Evolutionary conservation across 2,329 filamentous ascomycete species (phyloP), one percentile per base, ranked within the genome.

Genomic region (Alternaria gansuensis): DNA sequence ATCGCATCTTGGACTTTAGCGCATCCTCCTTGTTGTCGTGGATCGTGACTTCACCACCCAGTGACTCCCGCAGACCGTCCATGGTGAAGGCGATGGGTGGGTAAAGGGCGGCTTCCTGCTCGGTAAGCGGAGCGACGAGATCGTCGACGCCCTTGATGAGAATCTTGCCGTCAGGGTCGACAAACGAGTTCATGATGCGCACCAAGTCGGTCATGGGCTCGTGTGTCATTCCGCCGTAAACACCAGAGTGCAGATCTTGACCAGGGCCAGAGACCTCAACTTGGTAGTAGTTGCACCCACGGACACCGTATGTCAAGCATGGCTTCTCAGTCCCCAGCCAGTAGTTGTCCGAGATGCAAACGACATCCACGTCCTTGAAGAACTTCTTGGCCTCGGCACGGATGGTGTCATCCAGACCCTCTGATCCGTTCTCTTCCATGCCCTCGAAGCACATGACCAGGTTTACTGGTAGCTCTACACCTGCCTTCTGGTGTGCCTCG

Each of bases 341-440:
- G 88, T 99, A 99, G 86, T 99, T 99, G 81, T 99, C 95, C 46
- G 92, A 97, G 77, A 99, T 99, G 82, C 95, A 99, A 60, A 98
- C 92, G 5, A 93, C 95, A 68, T 99, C 95, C 34, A 93, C 88
- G 72, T 97, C 94, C 74, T 92, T 92, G 83, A 99, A 99, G 84
- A 89, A 98, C 72, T 91, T 90, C 82, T 96, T 92, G 67, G 90
- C 93, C 82, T 99, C 95, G 45, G 87, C 89, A 68, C 90, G 85
- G 80, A 99, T 97, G 67, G 98, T 90, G 70, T 97, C 94, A 74
- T 99, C 95, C 54, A 99, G 85, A 36, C 95, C 95, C 77, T 98
- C 94, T 0, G 93, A 97, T 50, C 95, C 95, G 77, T 96, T 97
- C 82, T 99, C 95, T 82, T 99, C 95, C 95, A 99, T 99, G 48